Conservation (phyloP, 2,329 filamentous ascomycete genomes). For the Fonsecaea erecta region DNA sequence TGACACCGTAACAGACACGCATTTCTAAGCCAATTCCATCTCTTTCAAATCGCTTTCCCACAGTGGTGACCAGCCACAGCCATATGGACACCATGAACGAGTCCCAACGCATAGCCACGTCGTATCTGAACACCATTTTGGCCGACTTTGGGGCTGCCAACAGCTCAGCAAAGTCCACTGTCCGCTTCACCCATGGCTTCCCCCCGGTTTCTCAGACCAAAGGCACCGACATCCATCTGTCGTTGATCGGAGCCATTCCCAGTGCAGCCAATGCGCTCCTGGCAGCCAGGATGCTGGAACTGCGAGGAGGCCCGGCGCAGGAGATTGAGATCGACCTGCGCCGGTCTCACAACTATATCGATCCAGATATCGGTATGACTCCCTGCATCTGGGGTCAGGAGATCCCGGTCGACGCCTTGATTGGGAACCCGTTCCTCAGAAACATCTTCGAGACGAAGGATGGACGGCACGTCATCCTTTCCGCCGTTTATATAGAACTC, state of each 20-base stretch:
- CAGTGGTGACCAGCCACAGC: too few relatives aligned
- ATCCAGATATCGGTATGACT: background rate
- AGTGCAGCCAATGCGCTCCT: conserved; percentile 10
- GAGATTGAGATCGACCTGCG: background rate
- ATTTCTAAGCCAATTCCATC: too few relatives aligned
- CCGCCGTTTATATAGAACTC: conserved; percentile 10
- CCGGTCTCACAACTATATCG: background rate
- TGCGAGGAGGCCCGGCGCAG: background rate
- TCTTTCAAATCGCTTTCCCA: too few relatives aligned
- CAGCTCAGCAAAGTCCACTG: too few relatives aligned
- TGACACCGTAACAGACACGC: too few relatives aligned
- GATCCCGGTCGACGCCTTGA: conserved; percentile 5
- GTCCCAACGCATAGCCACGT: too few relatives aligned
- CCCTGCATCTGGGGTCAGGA: conserved; percentile 3
- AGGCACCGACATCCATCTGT: background rate
- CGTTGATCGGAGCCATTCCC: conserved; percentile 10
- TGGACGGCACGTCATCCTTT: conserved; percentile 4
- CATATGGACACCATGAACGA: too few relatives aligned
- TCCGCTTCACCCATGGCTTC: background rate
- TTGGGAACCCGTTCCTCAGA: conserved; percentile 12
- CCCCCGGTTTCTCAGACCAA: background rate
- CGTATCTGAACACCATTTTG: background rate
- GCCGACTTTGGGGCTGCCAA: background rate
- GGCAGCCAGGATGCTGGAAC: conserved; percentile 6
- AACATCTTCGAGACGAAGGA: conserved; percentile 15